phyloP scores from a whole-genome alignment of 140 eudicot species.

The Anethum foeniculum region DNA sequence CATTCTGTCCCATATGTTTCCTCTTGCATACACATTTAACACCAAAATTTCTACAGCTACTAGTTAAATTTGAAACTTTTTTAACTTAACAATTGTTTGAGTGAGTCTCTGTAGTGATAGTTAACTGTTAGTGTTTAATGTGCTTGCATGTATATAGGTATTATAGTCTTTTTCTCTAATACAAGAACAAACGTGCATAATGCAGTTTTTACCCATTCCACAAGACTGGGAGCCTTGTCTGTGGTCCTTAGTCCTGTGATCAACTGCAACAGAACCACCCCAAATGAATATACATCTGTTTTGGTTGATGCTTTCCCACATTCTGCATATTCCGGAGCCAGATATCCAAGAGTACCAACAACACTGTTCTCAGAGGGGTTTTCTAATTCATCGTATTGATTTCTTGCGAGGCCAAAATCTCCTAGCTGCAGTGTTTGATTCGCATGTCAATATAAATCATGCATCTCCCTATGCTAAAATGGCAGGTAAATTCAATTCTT shows the following conservation, averaged over 20 bases:
- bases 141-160: neutral
- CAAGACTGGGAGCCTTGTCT: slow-evolving; percentile 43
- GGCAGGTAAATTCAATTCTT: neutral
- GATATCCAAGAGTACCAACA: slow-evolving; percentile 73
- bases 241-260: slow-evolving; percentile 51
- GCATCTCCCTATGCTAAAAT: neutral
- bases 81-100: neutral
- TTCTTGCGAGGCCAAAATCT: slow-evolving; percentile 72
- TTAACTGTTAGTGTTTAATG: neutral
- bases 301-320: slow-evolving; percentile 53
- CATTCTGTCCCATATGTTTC: too few species aligned
- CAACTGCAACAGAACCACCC: slow-evolving; percentile 61
- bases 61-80: too few species aligned
- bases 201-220: slow-evolving; percentile 57
- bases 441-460: neutral
- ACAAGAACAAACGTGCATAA: neutral
- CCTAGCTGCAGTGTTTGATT: slow-evolving; percentile 42
- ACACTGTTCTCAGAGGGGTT: slow-evolving; percentile 30
- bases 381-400: slow-evolving; percentile 31
- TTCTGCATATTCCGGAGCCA: slow-evolving; percentile 80
- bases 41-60: neutral
- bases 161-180: neutral
- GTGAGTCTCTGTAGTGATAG: too few species aligned
- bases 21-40: neutral
- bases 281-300: slow-evolving; percentile 71